A percentile compares a stretch with the other conserved stretches of the same genome.
Evolutionary conservation across 2,329 filamentous ascomycete species (phyloP).

Genomic region (Alternaria dauci): DNA sequence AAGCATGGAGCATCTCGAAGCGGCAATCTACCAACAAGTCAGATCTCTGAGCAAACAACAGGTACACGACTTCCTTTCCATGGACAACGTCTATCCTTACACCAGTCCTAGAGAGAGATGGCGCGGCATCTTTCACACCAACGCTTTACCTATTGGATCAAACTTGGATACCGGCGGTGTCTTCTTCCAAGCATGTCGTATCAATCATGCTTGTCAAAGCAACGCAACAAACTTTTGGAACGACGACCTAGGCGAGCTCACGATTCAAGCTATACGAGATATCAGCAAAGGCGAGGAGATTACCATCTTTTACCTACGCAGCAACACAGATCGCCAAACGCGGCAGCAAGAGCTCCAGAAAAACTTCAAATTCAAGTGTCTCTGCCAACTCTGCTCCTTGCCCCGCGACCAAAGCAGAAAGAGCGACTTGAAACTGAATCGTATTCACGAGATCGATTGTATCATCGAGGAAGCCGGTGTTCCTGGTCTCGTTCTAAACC

Average conservation of each 20-base stretch:
- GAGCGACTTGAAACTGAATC: background rate
- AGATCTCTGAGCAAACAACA: background rate
- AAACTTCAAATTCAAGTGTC: constrained; percentile 30
- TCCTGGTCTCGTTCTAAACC: background rate
- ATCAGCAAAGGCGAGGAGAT: background rate
- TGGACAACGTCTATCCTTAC: background rate
- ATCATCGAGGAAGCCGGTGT: background rate
- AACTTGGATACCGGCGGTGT: constrained; percentile 37
- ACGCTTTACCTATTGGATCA: constrained; percentile 41
- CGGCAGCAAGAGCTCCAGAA: constrained; percentile 31
- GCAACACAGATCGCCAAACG: constrained; percentile 50
- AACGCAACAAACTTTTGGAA: constrained; percentile 52
- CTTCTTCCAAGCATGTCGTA: constrained; percentile 47
- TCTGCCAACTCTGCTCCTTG: background rate
- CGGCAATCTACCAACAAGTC: background rate
- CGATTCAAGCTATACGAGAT: background rate
- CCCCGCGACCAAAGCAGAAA: background rate
- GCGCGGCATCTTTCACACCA: constrained; percentile 33
- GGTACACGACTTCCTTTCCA: background rate
- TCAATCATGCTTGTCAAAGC: constrained; percentile 52
- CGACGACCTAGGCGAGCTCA: constrained; percentile 30
- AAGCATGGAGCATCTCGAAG: background rate
- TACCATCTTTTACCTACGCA: constrained; percentile 35
- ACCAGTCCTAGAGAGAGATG: background rate
- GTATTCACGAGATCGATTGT: background rate